Evolutionary conservation across 495 filamentous ascomycete genomes (phyloP).

Genomic region (Aspergillus incahuasiensis): DNA sequence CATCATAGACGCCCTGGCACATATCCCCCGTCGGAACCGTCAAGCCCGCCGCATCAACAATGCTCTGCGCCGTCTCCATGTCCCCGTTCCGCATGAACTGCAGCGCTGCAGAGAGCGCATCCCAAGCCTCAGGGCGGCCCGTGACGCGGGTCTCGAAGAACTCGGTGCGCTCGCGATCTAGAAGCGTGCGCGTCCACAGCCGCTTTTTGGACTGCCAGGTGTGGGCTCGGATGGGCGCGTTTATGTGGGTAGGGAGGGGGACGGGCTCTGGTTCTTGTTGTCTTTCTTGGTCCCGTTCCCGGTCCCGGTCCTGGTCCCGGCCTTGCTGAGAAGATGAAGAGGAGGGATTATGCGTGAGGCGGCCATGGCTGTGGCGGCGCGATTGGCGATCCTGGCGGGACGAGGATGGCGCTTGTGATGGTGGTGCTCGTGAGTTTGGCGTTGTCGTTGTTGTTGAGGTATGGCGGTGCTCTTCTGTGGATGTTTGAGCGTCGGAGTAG

Average conservation of each 20-base stretch:
- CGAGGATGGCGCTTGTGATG: background rate
- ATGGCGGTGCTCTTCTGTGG: slow-evolving; percentile 16
- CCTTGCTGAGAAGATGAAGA: slow-evolving; percentile 8
- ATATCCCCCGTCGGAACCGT: slow-evolving; percentile 73
- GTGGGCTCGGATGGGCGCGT: slow-evolving; percentile 47
- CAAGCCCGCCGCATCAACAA: slow-evolving; percentile 69
- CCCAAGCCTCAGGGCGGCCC: slow-evolving; percentile 74
- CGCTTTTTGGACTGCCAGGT: slow-evolving; percentile 48
- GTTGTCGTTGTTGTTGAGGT: background rate
- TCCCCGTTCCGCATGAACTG: slow-evolving; percentile 58
- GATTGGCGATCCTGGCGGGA: background rate
- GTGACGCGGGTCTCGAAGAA: slow-evolving; percentile 84
- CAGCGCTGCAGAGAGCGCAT: slow-evolving; percentile 59
- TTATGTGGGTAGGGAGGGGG: slow-evolving; percentile 45
- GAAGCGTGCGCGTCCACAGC: slow-evolving; percentile 47
- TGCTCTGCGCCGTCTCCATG: slow-evolving; percentile 70
- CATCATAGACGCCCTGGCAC: slow-evolving; percentile 72
- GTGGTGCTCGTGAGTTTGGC: too few species aligned
- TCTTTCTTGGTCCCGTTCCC: slow-evolving; percentile 6
- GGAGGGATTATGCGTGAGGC: background rate
- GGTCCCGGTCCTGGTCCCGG: too few species aligned
- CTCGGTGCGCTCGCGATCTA: slow-evolving; percentile 51
- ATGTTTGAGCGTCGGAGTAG: slow-evolving; percentile 11
- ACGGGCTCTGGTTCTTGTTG: slow-evolving; percentile 6
- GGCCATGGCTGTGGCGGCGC: slow-evolving; percentile 10